Base-by-base conservation (phyloP, 192 early-diverging fungal species). In the Entomortierella chlamydospora region DNA sequence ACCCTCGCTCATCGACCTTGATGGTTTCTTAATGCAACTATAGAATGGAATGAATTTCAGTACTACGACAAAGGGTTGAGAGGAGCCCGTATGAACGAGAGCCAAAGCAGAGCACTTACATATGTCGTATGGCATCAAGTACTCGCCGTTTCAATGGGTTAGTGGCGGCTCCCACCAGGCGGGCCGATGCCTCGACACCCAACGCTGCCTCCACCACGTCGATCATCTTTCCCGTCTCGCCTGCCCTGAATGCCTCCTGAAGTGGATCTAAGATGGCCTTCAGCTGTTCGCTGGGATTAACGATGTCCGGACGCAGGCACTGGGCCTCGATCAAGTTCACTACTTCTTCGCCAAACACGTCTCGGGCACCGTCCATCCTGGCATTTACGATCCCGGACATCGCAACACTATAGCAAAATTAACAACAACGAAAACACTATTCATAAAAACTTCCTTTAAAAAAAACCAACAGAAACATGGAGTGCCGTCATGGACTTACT, bases 381-480 rank as follows among this genome's bases (percentile, higher is more conserved):
- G 49, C 49, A 60, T 69, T 69, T 22, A 69, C 57, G 26, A 60
- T 60, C 10, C 57, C 57, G 17, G 57, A 69, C 49, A 69, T 69
- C 4, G 57, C 67, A 18, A 69, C 57, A 42, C 67, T 69, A 53
- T 58, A 25, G 47, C n/a, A 60, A 33, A 68, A 23, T 22, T 55
- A 26, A 37, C 52, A 53, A 56, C 31, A 55, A 26, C 10, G 11
- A 37, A 22, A 30, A 51, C 20, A 23, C 28, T 31, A 30, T 30
- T 26, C 49, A 17, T 50, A 50, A 50, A 50, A 50, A 17, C 22
- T 22, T 50, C 49, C 22, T 10, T n/a, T 23, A 68, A 41, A 51
- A 43, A 68, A 59, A 28, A 41, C 31, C 45, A 37, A 59, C 45
- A 59, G 25, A 43, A 42, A 42, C 23, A 29, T 52, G 26, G 39